A percentile compares a stretch with the other conserved stretches of the same genome.
Conservation (phyloP, 2,329 filamentous ascomycete species). For the Myriosclerotinia curreyana region DNA sequence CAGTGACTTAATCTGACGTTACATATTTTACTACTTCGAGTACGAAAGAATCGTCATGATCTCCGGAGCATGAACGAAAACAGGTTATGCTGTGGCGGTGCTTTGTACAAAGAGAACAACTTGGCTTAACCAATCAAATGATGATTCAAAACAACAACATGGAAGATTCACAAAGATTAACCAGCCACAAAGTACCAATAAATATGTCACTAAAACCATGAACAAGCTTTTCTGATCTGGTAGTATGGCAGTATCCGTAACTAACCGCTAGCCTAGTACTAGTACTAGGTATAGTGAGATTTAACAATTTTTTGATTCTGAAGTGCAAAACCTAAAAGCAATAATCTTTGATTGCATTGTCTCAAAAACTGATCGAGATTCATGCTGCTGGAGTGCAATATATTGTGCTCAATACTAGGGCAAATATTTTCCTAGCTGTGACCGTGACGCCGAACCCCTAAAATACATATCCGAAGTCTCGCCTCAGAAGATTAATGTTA, state of each 20-base stretch:
- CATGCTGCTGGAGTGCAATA: not conserved
- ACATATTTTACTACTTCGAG: not conserved
- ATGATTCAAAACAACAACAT: not conserved
- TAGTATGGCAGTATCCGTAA: not conserved
- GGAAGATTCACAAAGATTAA: not conserved
- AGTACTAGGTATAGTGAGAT: no score
- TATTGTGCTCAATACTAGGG: not conserved
- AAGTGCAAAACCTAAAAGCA: not conserved
- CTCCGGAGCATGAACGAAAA: not conserved
- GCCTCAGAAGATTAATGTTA: not conserved
- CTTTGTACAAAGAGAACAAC: not conserved
- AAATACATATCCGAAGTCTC: constrained; percentile 5
- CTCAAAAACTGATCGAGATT: not conserved
- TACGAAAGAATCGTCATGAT: constrained; percentile 6
- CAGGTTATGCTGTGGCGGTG: constrained; percentile 14
- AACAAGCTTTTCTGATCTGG: constrained; percentile 14
- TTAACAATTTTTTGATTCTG: not conserved
- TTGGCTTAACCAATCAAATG: not conserved
- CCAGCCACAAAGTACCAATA: constrained; percentile 2
- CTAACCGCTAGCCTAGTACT: no score
- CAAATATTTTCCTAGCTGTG: not conserved
- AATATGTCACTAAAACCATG: constrained; percentile 5
- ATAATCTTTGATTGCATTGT: not conserved
- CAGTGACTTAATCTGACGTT: not conserved
- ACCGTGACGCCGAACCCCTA: constrained; percentile 10